Percentiles rank a stretch among this genome's conserved stretches.
Conservation (phyloP, 1,284 basidiomycete genomes). For the Calocybe gambosa region DNA sequence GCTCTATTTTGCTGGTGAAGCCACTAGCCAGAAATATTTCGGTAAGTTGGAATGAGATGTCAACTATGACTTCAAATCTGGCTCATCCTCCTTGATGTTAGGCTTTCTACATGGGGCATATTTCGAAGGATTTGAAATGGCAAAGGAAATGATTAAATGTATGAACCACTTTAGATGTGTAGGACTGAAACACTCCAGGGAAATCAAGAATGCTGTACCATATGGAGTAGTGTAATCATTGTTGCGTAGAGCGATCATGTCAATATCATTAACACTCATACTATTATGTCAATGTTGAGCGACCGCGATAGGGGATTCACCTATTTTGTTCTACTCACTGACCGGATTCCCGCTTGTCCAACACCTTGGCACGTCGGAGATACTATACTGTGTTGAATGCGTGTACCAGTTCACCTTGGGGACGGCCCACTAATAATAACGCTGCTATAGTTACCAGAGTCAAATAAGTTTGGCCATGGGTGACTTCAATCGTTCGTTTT, state of each 20-base stretch:
- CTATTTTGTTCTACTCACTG: too few relatives aligned
- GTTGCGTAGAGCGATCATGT: too few relatives aligned
- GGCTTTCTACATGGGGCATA: slow-evolving; percentile 44
- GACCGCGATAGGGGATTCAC: too few relatives aligned
- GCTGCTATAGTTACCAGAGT: slow-evolving; percentile 9
- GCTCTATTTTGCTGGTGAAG: slow-evolving; percentile 63
- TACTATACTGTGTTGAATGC: too few relatives aligned
- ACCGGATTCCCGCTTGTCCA: too few relatives aligned
- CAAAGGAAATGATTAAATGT: slow-evolving; percentile 31
- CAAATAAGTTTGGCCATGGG: background rate
- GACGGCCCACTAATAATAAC: background rate
- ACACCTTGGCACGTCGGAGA: too few relatives aligned
- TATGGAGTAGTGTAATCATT: slow-evolving; percentile 7
- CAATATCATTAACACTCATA: too few relatives aligned
- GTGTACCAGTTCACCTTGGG: background rate
- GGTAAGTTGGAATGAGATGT: slow-evolving; percentile 31
- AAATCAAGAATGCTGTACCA: slow-evolving; percentile 13
- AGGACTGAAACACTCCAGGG: slow-evolving; percentile 15
- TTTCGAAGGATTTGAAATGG: slow-evolving; percentile 34
- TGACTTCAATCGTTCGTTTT: background rate
- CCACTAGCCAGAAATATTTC: slow-evolving; percentile 51
- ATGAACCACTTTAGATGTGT: slow-evolving; percentile 26
- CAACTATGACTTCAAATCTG: background rate
- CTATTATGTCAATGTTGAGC: too few relatives aligned
- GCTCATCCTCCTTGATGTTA: slow-evolving; percentile 10